These are phyloP conservation scores for Chenopodium formosanum DNA, from an alignment of 148 eudicot species.

Conservation along the genomic window DNA sequence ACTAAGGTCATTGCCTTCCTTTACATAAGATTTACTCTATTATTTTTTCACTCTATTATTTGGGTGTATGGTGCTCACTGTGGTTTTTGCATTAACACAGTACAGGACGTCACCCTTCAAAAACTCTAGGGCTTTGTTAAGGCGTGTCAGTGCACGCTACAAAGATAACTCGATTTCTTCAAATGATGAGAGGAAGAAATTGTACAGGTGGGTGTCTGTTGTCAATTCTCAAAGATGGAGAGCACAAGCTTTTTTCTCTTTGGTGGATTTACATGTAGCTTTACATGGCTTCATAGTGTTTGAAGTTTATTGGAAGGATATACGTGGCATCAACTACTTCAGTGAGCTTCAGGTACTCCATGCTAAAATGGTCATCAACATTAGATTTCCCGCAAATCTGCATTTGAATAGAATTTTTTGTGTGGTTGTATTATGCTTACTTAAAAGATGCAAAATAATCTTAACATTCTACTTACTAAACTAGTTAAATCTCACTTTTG, in stretches of 20 bases:
- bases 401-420: background rate
- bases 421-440: background rate
- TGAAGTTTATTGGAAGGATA: conserved; percentile 79
- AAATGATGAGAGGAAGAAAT: conserved; percentile 32
- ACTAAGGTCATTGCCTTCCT: conserved; percentile 64
- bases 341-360: conserved; percentile 88
- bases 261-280: conserved; percentile 68
- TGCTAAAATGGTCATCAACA: background rate
- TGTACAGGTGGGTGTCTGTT: conserved; percentile 56
- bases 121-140: conserved; percentile 57
- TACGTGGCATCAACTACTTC: conserved; percentile 85
- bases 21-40: background rate
- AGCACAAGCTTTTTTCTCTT: conserved; percentile 58
- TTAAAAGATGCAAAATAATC: background rate
- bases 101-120: conserved; percentile 92
- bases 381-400: background rate
- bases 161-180: conserved; percentile 37
- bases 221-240: conserved; percentile 57
- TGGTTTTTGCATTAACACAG: conserved; percentile 39
- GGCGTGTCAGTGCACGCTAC: conserved; percentile 36
- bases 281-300: conserved; percentile 90
- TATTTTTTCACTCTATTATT: background rate
- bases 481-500: background rate
- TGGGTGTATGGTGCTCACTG: conserved; percentile 16
- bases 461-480: conserved; percentile 3